These are phyloP conservation scores for Saccharomycopsis oosterbeekiorum DNA, from an alignment of 805 yeast species.

Conservation along the genomic window DNA sequence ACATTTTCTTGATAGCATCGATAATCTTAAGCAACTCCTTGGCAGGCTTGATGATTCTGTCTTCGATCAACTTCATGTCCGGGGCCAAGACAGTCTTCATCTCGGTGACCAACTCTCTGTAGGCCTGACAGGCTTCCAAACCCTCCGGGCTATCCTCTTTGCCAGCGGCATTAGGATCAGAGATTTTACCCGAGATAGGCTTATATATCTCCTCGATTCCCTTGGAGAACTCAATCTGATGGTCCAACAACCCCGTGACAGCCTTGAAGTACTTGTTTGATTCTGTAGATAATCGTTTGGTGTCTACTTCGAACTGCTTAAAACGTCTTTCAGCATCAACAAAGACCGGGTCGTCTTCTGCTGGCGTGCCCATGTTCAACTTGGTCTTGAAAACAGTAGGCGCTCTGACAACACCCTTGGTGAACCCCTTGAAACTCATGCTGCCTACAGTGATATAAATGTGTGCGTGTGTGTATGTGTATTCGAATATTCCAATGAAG, in stretches of 20 bases:
- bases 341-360: constrained; percentile 75
- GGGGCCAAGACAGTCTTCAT: constrained; percentile 81
- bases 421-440: constrained; percentile 86
- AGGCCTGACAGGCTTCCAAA: constrained; percentile 87
- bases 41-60: constrained; percentile 83
- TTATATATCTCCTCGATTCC: constrained; percentile 93
- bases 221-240: constrained; percentile 90
- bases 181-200: constrained; percentile 86
- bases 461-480: too few relatives aligned
- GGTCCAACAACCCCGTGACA: constrained; percentile 86
- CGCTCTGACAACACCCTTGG: constrained; percentile 72
- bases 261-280: constrained; percentile 84
- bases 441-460: not conserved
- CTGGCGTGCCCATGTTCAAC: constrained; percentile 72
- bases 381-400: constrained; percentile 89
- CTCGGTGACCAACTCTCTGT: constrained; percentile 78
- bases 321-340: constrained; percentile 94
- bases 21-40: constrained; percentile 81
- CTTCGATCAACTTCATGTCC: constrained; percentile 84
- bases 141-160: constrained; percentile 97
- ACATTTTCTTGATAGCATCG: constrained; percentile 80
- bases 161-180: constrained; percentile 71
- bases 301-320: constrained; percentile 81
- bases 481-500: too few relatives aligned
- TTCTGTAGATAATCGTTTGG: constrained; percentile 82